A percentile compares a stretch with the other conserved stretches of the same genome.
phyloP scores from a whole-genome alignment of 306 rosid genomes.

The Ochetophila trinervis region DNA sequence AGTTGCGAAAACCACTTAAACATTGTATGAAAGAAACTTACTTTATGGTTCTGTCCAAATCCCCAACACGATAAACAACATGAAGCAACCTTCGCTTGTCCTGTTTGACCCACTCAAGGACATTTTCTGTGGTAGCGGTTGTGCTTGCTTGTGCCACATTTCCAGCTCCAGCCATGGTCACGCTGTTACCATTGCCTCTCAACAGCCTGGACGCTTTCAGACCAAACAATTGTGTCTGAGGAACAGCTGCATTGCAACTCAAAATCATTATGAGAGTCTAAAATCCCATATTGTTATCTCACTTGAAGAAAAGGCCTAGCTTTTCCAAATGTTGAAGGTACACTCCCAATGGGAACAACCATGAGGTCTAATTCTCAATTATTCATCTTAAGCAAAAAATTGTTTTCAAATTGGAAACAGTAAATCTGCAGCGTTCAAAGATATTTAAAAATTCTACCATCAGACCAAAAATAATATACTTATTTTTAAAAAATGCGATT shows the following conservation, averaged over 20 bases:
- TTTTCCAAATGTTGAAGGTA: no score
- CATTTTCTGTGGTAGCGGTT: conserved; percentile 56
- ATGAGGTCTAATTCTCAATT: conserved; percentile 5
- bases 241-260: conserved; percentile 47
- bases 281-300: background rate
- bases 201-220: conserved; percentile 49
- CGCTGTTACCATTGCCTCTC: conserved; percentile 42
- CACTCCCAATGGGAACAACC: no score
- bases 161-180: conserved; percentile 41
- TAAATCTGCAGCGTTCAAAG: background rate
- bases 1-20: background rate
- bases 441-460: background rate
- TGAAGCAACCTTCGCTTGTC: conserved; percentile 77
- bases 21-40: conserved; percentile 28
- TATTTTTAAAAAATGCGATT: background rate
- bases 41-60: conserved; percentile 86
- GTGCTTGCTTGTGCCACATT: conserved; percentile 50
- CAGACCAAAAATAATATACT: background rate
- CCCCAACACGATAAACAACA: conserved; percentile 87
- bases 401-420: background rate
- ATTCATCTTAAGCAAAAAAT: background rate
- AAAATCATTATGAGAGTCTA: conserved; percentile 16
- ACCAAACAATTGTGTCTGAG: conserved; percentile 43
- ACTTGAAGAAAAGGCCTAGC: background rate
- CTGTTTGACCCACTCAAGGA: conserved; percentile 69